Evolutionary conservation across 305 asterid species (phyloP), one percentile per base, ranked within the genome.

Genomic region (Lippia alba): DNA sequence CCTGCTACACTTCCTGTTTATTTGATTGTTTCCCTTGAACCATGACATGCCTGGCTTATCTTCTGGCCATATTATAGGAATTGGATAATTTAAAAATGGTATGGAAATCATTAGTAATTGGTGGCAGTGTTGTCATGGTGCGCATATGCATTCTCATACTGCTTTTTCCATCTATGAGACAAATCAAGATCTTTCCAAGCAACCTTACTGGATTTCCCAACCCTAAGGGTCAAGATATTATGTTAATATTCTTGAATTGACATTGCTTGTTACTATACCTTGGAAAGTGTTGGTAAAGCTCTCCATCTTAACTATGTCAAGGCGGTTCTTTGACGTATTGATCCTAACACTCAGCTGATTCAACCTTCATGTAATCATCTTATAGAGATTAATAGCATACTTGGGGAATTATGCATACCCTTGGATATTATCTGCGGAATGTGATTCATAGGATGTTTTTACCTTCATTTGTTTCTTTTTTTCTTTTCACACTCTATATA

Each of bases 31-130:
- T 5, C 39, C 33, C 12, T 17, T 54, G 30, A 54, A 57, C 68
- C 56, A 24, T 2, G 56, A 58, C 19, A 17, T 12, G 6, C 64
- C 39, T 46, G 32, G 30, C 59, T 19, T 48, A 6, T 64, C 10
- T 62, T 58, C 48, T 64, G 67, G 34, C 17, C 40, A 41, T 66
- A 34, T 59, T 44, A 71, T 20, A 46, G 12, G 10, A 18, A 33
- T 66, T 51, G 50, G 4, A 10, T 34, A 36, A 49, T 6, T 4
- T 56, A 1, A 12, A 19, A 41, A 51, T 62, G 44, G 20, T 18
- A 4, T 15, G 40, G 32, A 20, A 3, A 24, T 40, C 7, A 41
- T 18, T 57, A 20, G 44, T 62, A 12, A 44, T 62, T 36, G 40
- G 64, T n/a, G 51, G 36, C 18, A 40, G 16, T 30, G 32, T 32